Percentiles rank a stretch among this genome's conserved stretches.
These are phyloP conservation scores for Talaromyces thailandensis DNA, from an alignment of 495 filamentous ascomycete species.

Conservation along the genomic window DNA sequence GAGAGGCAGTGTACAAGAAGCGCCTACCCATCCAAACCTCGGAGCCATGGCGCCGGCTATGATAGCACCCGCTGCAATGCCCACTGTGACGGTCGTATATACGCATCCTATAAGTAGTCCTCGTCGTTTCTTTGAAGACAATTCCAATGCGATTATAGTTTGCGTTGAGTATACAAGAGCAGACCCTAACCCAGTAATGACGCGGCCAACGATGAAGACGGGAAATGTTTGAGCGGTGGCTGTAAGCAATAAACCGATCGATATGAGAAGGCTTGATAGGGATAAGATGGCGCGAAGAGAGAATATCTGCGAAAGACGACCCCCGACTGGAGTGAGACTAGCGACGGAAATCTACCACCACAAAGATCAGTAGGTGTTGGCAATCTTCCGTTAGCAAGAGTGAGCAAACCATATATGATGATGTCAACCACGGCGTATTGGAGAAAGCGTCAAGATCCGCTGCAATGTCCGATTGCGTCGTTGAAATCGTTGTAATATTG, in stretches of 20 bases:
- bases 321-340: slow-evolving; percentile 54
- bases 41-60: slow-evolving; percentile 56
- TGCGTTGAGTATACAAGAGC: slow-evolving; percentile 58
- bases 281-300: slow-evolving; percentile 53
- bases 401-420: slow-evolving; percentile 46
- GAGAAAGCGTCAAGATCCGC: slow-evolving; percentile 63
- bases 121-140: slow-evolving; percentile 51
- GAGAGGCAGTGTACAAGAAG: neutral
- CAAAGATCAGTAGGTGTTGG: neutral
- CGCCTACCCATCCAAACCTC: slow-evolving; percentile 57
- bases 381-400: neutral
- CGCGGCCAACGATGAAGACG: slow-evolving; percentile 57
- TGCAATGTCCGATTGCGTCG: slow-evolving; percentile 63
- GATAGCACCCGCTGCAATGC: slow-evolving; percentile 61
- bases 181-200: slow-evolving; percentile 53
- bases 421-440: slow-evolving; percentile 66
- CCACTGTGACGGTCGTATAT: slow-evolving; percentile 57
- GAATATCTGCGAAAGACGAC: slow-evolving; percentile 60
- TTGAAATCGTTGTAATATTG: slow-evolving; percentile 72
- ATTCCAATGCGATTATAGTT: slow-evolving; percentile 60
- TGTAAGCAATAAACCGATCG: slow-evolving; percentile 53
- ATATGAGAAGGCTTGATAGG: slow-evolving; percentile 43
- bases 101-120: slow-evolving; percentile 63
- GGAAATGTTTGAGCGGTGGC: slow-evolving; percentile 44
- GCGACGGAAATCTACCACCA: slow-evolving; percentile 53